Percentiles rank a stretch among this genome's conserved stretches.
Evolutionary conservation across 495 filamentous ascomycete species (phyloP).

Genomic region (Lindgomyces ingoldianus): DNA sequence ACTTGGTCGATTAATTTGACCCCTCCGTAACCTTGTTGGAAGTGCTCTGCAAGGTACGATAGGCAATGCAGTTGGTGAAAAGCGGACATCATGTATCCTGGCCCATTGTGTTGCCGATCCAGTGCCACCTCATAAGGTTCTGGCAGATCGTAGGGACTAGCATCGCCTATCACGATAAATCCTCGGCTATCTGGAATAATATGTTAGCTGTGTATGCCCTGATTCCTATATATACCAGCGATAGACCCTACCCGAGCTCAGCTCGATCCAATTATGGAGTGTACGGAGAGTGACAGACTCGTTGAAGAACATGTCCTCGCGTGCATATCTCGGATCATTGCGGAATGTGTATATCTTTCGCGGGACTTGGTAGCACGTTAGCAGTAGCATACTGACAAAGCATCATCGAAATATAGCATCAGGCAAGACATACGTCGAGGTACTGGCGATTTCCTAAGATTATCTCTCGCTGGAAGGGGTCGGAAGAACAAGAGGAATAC

Average conservation of each 20-base stretch:
- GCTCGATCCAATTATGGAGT: constrained; percentile 51
- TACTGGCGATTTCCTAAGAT: constrained; percentile 14
- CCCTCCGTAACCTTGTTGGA: constrained; percentile 48
- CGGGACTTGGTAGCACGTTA: constrained; percentile 40
- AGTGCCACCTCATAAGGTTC: constrained; percentile 44
- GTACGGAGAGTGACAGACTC: constrained; percentile 46
- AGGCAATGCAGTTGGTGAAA: constrained; percentile 58
- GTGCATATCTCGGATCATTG: constrained; percentile 45
- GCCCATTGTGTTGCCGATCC: constrained; percentile 44
- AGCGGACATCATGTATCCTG: constrained; percentile 54
- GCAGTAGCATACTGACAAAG: not conserved
- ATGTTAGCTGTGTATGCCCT: not conserved
- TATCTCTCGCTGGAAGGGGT: constrained; percentile 3
- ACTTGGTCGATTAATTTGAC: constrained; percentile 42
- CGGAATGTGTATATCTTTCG: constrained; percentile 49
- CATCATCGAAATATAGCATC: not conserved
- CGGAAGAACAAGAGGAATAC: constrained; percentile 13
- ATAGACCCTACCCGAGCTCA: constrained; percentile 39
- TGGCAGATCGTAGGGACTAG: constrained; percentile 42
- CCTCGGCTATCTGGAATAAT: constrained; percentile 44
- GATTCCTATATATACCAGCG: not conserved
- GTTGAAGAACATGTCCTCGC: constrained; percentile 51
- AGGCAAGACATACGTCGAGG: constrained; percentile 11
- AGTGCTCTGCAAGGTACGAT: constrained; percentile 50
- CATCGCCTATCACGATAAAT: constrained; percentile 46